A percentile compares a stretch with the other conserved stretches of the same genome.
Evolutionary conservation across 2,329 filamentous ascomycete genomes (phyloP).

Genomic region (Penicillium sp.): DNA sequence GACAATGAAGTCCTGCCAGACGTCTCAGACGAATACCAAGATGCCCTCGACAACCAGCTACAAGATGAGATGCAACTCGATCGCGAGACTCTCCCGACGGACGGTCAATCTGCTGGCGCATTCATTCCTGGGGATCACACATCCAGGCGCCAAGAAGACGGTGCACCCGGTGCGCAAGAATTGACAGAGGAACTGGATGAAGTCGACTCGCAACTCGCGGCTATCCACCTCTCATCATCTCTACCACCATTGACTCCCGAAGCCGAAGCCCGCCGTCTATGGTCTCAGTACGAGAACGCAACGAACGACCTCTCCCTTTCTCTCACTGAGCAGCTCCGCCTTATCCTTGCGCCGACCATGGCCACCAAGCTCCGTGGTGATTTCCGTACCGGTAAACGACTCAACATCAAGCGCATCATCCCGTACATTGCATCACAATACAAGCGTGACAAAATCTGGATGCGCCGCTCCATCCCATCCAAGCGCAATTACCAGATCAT

Average conservation of each 20-base stretch:
- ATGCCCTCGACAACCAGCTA: constrained; percentile 50
- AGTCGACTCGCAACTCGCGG: constrained; percentile 63
- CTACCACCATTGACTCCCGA: constrained; percentile 49
- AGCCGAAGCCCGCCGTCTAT: constrained; percentile 71
- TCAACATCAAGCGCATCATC: constrained; percentile 99
- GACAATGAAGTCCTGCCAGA: constrained; percentile 64
- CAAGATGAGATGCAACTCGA: constrained; percentile 52
- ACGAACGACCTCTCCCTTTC: constrained; percentile 87
- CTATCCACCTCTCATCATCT: constrained; percentile 70
- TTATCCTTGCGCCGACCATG: constrained; percentile 92
- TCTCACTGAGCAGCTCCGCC: constrained; percentile 89
- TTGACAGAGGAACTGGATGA: constrained; percentile 51
- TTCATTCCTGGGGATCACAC: constrained; percentile 57
- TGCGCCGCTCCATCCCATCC: constrained; percentile 86
- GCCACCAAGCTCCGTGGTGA: constrained; percentile 96
- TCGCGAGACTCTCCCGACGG: constrained; percentile 38
- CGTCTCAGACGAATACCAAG: constrained; percentile 43
- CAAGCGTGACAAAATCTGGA: constrained; percentile 99
- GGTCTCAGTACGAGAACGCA: constrained; percentile 80
- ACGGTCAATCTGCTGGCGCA: constrained; percentile 50
- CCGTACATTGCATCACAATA: constrained; percentile 98
- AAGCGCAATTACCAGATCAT: constrained; percentile 97
- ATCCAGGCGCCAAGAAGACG: constrained; percentile 31
- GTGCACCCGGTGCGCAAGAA: constrained; percentile 45
- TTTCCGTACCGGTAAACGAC: constrained; percentile 94